A percentile compares a stretch with the other conserved stretches of the same genome.
These are phyloP conservation scores for Mycena rosella DNA, from an alignment of 768 basidiomycete species.

Conservation along the genomic window DNA sequence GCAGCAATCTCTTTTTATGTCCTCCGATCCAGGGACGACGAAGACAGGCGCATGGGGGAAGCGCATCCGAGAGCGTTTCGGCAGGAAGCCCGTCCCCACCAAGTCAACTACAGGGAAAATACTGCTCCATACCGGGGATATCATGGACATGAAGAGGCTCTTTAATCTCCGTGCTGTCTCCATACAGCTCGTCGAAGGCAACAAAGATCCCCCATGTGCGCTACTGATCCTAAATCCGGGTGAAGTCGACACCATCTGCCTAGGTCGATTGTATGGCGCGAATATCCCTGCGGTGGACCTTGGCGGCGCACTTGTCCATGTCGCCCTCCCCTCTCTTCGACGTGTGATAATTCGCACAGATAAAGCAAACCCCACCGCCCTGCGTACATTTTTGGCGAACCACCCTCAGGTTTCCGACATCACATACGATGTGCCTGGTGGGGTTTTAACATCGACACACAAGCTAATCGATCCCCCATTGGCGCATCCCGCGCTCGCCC, in stretches of 20 bases:
- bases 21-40: slow-evolving; percentile 8
- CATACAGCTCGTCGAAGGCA: slow-evolving; percentile 16
- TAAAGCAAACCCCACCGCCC: too few relatives aligned
- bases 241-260: slow-evolving; percentile 17
- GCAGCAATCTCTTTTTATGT: slow-evolving; percentile 17
- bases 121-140: slow-evolving; percentile 12
- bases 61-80: too few relatives aligned
- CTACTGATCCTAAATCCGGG: slow-evolving; percentile 12
- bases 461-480: slow-evolving; percentile 17
- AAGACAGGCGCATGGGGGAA: background rate
- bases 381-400: too few relatives aligned
- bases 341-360: too few relatives aligned
- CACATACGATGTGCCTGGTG: slow-evolving; percentile 4
- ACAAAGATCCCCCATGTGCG: slow-evolving; percentile 17
- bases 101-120: slow-evolving; percentile 5
- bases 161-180: slow-evolving; percentile 16
- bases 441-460: slow-evolving; percentile 10
- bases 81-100: too few relatives aligned
- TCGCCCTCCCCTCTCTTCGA: background rate
- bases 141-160: slow-evolving; percentile 6
- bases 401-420: too few relatives aligned
- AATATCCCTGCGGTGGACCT: slow-evolving; percentile 16
- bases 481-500: slow-evolving; percentile 17
- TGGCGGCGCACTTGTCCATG: slow-evolving; percentile 7
- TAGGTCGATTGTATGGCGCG: slow-evolving; percentile 15